Conservation (phyloP, 352 stramenopile genomes). For the Pythium volutum region DNA sequence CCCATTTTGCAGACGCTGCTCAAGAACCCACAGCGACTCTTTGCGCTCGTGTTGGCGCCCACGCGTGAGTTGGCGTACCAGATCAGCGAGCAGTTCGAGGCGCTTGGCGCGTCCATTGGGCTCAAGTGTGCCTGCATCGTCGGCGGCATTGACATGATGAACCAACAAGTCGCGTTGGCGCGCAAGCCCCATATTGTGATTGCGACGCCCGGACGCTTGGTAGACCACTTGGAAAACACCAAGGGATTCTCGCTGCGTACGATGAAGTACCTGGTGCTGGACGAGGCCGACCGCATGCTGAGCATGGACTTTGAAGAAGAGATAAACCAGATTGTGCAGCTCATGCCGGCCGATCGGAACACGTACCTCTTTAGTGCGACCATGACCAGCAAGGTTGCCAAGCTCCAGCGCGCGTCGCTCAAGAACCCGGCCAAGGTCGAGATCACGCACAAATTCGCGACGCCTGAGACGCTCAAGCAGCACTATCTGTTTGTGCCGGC, state of each 20-base stretch:
- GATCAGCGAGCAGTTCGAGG: constrained; percentile 95
- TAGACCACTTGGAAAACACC: constrained; percentile 96
- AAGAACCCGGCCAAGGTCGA: constrained; percentile 96
- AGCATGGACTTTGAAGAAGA: constrained; percentile 98
- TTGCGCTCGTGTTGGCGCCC: constrained; percentile 89
- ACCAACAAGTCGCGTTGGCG: constrained; percentile 96
- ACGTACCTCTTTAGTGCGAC: constrained; percentile 99
- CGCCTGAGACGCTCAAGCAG: constrained; percentile 97
- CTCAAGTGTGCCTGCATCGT: constrained; percentile 91
- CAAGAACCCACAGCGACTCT: constrained; percentile 88
- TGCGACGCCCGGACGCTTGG: constrained; percentile 90
- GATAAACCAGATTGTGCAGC: constrained; percentile 98
- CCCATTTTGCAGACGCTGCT: constrained; percentile 92
- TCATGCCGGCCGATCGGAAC: constrained; percentile 91
- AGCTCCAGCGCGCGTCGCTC: constrained; percentile 97
- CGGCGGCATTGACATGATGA: constrained; percentile 97
- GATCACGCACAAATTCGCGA: constrained; percentile 98
- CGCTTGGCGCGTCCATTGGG: constrained; percentile 89
- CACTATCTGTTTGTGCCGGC: constrained; percentile 99
- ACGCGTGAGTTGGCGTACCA: constrained; percentile 96
- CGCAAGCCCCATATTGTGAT: constrained; percentile 96
- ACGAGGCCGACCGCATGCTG: constrained; percentile 95
- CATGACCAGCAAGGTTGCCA: constrained; percentile 98
- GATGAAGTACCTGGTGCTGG: constrained; percentile 91
- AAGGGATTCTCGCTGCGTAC: constrained; percentile 93